These are phyloP conservation scores for Cantharellus anzutake DNA, from an alignment of 768 basidiomycete genomes.

Conservation along the genomic window DNA sequence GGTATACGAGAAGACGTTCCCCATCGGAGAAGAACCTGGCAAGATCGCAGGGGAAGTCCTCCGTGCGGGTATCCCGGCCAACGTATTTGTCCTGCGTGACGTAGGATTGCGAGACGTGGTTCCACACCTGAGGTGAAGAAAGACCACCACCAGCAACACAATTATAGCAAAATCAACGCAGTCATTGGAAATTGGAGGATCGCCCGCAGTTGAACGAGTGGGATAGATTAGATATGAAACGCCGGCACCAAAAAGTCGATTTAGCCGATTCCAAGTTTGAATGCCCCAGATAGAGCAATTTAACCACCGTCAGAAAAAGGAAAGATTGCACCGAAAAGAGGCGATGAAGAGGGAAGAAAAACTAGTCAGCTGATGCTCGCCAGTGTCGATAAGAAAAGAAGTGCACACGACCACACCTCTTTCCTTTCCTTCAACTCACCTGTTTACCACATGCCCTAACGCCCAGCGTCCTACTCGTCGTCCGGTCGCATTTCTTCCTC, in stretches of 20 bases:
- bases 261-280: too few relatives aligned
- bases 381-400: neutral
- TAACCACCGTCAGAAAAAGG: neutral
- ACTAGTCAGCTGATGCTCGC: neutral
- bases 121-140: constrained; percentile 57
- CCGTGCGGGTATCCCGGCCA: constrained; percentile 73
- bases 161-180: neutral
- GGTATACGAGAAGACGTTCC: constrained; percentile 63
- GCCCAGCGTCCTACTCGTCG: constrained; percentile 79
- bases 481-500: constrained; percentile 92
- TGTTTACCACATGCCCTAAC: constrained; percentile 98
- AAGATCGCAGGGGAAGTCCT: constrained; percentile 69
- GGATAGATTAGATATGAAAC: neutral
- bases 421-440: constrained; percentile 30
- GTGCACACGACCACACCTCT: neutral
- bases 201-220: too few relatives aligned
- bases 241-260: too few relatives aligned
- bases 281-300: too few relatives aligned
- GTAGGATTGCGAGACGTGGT: constrained; percentile 65
- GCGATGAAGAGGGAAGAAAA: too few relatives aligned
- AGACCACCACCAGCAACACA: constrained; percentile 4
- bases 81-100: constrained; percentile 91
- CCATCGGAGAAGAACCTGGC: constrained; percentile 76
- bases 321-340: neutral
- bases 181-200: neutral